Evolutionary conservation across 2,329 filamentous ascomycete species (phyloP).

Genomic region (Ophiostoma australiae): DNA sequence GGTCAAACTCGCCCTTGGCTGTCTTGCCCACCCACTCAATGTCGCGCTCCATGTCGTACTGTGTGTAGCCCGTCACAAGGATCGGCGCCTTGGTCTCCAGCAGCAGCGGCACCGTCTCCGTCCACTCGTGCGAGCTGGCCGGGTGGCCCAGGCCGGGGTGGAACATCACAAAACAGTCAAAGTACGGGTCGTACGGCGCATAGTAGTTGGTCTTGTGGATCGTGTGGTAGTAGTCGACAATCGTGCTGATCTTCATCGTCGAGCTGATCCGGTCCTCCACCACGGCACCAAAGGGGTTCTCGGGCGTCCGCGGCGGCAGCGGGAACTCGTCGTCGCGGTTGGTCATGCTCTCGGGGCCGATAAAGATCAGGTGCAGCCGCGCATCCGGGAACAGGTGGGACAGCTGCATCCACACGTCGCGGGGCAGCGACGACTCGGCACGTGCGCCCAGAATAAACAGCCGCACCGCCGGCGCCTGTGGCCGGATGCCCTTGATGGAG

Average conservation of each 20-base stretch:
- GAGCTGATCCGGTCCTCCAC: constrained; percentile 85
- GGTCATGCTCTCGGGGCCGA: constrained; percentile 92
- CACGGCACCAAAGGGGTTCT: constrained; percentile 89
- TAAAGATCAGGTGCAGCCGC: constrained; percentile 87
- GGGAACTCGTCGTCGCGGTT: constrained; percentile 93
- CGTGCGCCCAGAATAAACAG: constrained; percentile 91
- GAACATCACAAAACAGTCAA: constrained; percentile 95
- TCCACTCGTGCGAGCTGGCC: constrained; percentile 89
- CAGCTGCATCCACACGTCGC: constrained; percentile 89
- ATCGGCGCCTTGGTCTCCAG: constrained; percentile 95
- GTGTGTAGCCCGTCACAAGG: constrained; percentile 91
- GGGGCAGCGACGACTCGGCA: constrained; percentile 92
- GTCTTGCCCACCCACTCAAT: constrained; percentile 84
- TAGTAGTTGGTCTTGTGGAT: constrained; percentile 88
- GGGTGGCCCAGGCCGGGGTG: constrained; percentile 95
- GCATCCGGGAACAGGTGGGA: constrained; percentile 91
- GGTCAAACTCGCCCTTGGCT: constrained; percentile 82
- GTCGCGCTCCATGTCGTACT: constrained; percentile 90
- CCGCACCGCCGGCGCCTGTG: constrained; percentile 80
- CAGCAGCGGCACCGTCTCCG: constrained; percentile 79
- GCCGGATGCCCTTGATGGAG: constrained; percentile 71
- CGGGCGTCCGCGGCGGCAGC: constrained; percentile 74
- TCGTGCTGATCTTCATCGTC: constrained; percentile 93
- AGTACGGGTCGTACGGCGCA: constrained; percentile 93
- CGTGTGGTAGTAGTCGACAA: constrained; percentile 97